Conservation (phyloP, 1,284 basidiomycete genomes). For the Schizopora paradoxa region DNA sequence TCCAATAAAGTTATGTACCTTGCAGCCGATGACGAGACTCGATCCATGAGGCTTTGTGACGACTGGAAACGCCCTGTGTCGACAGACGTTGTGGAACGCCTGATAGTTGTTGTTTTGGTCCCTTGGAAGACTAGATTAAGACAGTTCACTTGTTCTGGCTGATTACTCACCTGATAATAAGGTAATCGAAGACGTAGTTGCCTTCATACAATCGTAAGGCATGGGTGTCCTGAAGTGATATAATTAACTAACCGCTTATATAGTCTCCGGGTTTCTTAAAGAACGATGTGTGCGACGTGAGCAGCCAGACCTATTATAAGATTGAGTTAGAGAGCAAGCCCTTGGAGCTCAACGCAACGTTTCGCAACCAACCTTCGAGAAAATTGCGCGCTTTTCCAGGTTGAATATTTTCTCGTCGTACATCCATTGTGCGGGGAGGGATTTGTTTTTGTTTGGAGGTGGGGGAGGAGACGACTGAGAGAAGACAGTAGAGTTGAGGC, state of each 20-base stretch:
- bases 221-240: not conserved
- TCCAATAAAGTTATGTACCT: constrained; percentile 8
- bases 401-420: constrained; percentile 17
- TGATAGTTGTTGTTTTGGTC: constrained; percentile 20
- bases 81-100: constrained; percentile 22
- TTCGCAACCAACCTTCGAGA: constrained; percentile 19
- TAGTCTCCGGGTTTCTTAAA: constrained; percentile 25
- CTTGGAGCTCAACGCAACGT: not conserved
- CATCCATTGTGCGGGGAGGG: constrained; percentile 16
- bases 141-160: not conserved
- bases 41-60: constrained; percentile 21
- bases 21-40: constrained; percentile 22
- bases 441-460: constrained; percentile 2
- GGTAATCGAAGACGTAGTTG: constrained; percentile 16
- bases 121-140: constrained; percentile 3
- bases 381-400: constrained; percentile 25
- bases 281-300: constrained; percentile 20
- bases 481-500: not conserved
- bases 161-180: constrained; percentile 12
- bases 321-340: not conserved
- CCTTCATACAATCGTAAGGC: constrained; percentile 8
- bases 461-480: not conserved
- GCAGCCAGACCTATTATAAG: constrained; percentile 17
- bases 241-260: constrained; percentile 15
- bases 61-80: constrained; percentile 25